These are phyloP conservation scores for Spizellomyces sp. DNA, from an alignment of 192 early-diverging fungal genomes.

Conservation along the genomic window DNA sequence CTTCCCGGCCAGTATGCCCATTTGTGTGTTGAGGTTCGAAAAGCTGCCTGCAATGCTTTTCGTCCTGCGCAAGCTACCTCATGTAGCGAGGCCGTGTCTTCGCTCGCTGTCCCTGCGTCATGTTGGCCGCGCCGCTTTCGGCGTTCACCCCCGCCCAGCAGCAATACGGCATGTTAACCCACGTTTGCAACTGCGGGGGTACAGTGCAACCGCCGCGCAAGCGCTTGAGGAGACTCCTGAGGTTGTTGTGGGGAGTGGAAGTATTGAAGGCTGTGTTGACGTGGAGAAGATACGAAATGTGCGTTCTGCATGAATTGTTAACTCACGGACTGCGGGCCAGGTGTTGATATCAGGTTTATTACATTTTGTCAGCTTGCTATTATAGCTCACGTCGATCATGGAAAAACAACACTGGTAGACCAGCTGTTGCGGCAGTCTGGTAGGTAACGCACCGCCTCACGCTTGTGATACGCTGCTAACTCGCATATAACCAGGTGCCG, in stretches of 20 bases:
- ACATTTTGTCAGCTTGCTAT: constrained; percentile 55
- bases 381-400: constrained; percentile 88
- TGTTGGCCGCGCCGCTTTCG: too few relatives aligned
- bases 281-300: constrained; percentile 40
- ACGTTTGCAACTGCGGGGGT: too few relatives aligned
- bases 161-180: too few relatives aligned
- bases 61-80: too few relatives aligned
- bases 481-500: constrained; percentile 41
- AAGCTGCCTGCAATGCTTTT: too few relatives aligned
- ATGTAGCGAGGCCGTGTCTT: too few relatives aligned
- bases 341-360: not conserved
- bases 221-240: not conserved
- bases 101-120: too few relatives aligned
- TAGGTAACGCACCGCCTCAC: too few relatives aligned
- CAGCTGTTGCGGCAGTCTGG: constrained; percentile 66
- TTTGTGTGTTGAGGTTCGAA: too few relatives aligned
- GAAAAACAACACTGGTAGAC: constrained; percentile 73
- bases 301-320: not conserved
- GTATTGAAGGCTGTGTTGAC: constrained; percentile 24
- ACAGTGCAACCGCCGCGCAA: not conserved
- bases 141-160: too few relatives aligned
- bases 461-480: too few relatives aligned
- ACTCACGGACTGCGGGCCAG: not conserved
- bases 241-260: not conserved
- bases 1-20: too few relatives aligned